phyloP scores from a whole-genome alignment of 805 yeast genomes.

The Debaryomyces hansenii region DNA sequence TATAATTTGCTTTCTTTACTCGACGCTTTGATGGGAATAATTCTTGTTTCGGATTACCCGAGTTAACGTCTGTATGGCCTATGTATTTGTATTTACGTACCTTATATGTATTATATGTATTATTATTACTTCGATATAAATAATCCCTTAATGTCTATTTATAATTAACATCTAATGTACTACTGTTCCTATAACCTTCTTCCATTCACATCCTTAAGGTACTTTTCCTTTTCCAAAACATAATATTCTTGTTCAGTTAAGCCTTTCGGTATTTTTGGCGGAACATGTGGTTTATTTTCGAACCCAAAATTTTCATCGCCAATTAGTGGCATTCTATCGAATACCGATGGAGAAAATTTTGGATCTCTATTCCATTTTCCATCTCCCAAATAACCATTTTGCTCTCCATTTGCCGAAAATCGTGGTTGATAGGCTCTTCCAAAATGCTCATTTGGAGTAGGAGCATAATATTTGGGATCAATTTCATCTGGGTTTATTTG shows the following conservation, averaged over 20 bases:
- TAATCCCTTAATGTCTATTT: too few species aligned
- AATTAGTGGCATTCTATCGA: slow-evolving; percentile 24
- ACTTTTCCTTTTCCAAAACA: slow-evolving; percentile 39
- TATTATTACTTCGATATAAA: not conserved
- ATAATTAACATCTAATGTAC: not conserved
- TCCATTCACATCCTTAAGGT: slow-evolving; percentile 39
- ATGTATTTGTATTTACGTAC: not conserved
- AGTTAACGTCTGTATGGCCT: not conserved
- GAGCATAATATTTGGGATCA: slow-evolving; percentile 43
- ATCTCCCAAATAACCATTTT: slow-evolving; percentile 42
- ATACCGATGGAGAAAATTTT: slow-evolving; percentile 35
- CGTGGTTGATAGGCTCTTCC: slow-evolving; percentile 20
- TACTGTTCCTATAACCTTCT: slow-evolving; percentile 16
- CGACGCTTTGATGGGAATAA: not conserved
- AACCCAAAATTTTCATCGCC: slow-evolving; percentile 21
- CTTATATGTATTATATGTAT: not conserved
- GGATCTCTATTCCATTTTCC: slow-evolving; percentile 21
- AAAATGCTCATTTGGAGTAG: slow-evolving; percentile 47
- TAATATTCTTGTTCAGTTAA: slow-evolving; percentile 43
- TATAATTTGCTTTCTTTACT: not conserved
- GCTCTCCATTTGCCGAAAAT: slow-evolving; percentile 29
- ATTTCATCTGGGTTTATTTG: slow-evolving; percentile 26
- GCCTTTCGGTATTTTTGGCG: slow-evolving; percentile 46
- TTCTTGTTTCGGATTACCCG: not conserved
- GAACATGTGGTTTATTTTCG: slow-evolving; percentile 39